Evolutionary conservation across 2,329 filamentous ascomycete genomes (phyloP).

Genomic region (Juglanconis juglandina): DNA sequence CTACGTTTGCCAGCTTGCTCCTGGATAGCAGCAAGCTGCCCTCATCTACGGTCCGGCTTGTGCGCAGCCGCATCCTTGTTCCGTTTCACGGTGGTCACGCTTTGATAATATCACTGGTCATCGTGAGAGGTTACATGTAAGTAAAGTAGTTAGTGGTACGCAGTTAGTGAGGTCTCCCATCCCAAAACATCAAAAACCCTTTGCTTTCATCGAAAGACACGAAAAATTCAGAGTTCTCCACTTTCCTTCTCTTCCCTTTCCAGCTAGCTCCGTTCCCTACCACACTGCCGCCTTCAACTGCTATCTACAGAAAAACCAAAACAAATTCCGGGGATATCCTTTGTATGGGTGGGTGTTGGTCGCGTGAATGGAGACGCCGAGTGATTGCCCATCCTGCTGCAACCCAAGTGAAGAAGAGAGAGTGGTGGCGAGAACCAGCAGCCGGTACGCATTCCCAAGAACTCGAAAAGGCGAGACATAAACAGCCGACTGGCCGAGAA

Average conservation of each 20-base stretch:
- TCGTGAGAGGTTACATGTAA: neutral
- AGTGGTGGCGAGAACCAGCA: slow-evolving; percentile 23
- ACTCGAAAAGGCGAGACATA: slow-evolving; percentile 20
- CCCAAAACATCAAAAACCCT: neutral
- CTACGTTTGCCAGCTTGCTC: neutral
- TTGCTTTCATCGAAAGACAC: neutral
- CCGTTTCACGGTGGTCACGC: neutral
- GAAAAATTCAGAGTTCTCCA: slow-evolving; percentile 12
- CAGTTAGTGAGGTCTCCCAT: neutral
- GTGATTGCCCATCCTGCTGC: slow-evolving; percentile 18
- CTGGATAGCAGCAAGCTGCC: neutral
- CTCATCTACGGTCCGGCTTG: neutral
- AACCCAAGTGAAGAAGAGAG: slow-evolving; percentile 18
- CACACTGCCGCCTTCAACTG: slow-evolving; percentile 1
- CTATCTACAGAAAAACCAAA: slow-evolving; percentile 27
- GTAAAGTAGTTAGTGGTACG: neutral
- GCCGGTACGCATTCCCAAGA: neutral
- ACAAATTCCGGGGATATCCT: slow-evolving; percentile 25
- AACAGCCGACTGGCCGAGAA: neutral
- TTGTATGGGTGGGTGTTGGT: slow-evolving; percentile 17
- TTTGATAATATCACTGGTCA: neutral
- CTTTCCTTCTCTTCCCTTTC: slow-evolving; percentile 1
- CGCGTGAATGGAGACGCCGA: slow-evolving; percentile 13
- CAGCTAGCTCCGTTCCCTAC: neutral
- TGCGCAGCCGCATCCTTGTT: neutral